Evolutionary conservation across 345 rosid species (phyloP).

Genomic region (Lumnitzera racemosa): DNA sequence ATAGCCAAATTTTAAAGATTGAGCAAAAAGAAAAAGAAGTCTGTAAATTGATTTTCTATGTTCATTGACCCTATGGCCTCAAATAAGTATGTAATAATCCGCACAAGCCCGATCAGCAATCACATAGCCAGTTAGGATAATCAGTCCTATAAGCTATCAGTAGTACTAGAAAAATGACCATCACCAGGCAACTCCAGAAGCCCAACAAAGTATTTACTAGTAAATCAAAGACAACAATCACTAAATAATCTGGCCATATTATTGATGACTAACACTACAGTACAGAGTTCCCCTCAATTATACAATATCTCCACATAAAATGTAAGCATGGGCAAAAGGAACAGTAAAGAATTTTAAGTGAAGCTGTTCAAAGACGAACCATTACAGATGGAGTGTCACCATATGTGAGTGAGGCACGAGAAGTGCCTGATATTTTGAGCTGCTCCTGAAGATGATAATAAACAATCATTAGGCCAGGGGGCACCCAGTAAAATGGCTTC

Average conservation of each 20-base stretch:
- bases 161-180: too few species aligned
- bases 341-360: not conserved
- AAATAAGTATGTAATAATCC: too few species aligned
- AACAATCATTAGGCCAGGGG: conserved; percentile 1
- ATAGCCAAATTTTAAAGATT: not conserved
- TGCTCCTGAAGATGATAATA: conserved; percentile 44
- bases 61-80: not conserved
- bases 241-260: too few species aligned
- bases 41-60: not conserved
- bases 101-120: too few species aligned
- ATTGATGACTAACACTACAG: too few species aligned
- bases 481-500: not conserved
- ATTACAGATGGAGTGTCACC: conserved; percentile 29
- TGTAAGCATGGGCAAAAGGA: not conserved
- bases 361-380: conserved; percentile 25
- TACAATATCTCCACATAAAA: not conserved
- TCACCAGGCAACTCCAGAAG: too few species aligned
- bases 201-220: too few species aligned
- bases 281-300: not conserved
- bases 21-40: not conserved
- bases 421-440: conserved; percentile 45
- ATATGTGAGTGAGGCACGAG: conserved; percentile 36
- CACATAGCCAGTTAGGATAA: too few species aligned
- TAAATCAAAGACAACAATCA: too few species aligned
- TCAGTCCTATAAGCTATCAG: too few species aligned